phyloP scores from a whole-genome alignment of 345 rosid genomes.

The Populus ilicifolia region DNA sequence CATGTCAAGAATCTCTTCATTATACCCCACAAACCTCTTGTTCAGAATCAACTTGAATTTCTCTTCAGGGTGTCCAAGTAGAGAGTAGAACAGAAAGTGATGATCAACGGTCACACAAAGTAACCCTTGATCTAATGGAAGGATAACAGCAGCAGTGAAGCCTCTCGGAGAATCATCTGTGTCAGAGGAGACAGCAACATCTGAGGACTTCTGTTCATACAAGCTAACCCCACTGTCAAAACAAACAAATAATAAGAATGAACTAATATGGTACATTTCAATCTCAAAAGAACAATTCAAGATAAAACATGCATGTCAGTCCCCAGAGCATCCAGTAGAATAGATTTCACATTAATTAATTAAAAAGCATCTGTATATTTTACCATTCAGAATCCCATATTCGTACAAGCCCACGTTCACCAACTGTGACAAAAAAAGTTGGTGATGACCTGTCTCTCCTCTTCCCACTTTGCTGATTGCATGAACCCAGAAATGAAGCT shows the following conservation, averaged over 20 bases:
- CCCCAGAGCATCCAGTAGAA: background rate
- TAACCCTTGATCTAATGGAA: conserved; percentile 72
- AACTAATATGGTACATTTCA: conserved; percentile 10
- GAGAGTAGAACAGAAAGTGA: conserved; percentile 65
- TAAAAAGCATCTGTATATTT: conserved; percentile 4
- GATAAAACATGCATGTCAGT: background rate
- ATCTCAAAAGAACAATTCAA: background rate
- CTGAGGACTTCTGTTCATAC: conserved; percentile 75
- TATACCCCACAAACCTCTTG: conserved; percentile 87
- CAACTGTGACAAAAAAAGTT: conserved; percentile 65
- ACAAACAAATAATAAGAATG: conserved; percentile 12
- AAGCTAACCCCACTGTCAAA: conserved; percentile 72
- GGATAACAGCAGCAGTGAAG: conserved; percentile 60
- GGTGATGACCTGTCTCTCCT: conserved; percentile 32
- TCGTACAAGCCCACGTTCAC: conserved; percentile 82
- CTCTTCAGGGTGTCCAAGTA: conserved; percentile 42
- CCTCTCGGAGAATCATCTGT: conserved; percentile 63
- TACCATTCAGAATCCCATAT: conserved; percentile 89
- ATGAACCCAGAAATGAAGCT: conserved; percentile 43
- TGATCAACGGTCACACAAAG: conserved; percentile 96
- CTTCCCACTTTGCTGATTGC: conserved; percentile 40
- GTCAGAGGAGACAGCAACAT: conserved; percentile 56
- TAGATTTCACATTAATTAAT: background rate
- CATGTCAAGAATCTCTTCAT: conserved; percentile 91
- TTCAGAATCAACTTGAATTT: conserved; percentile 36